A percentile compares a stretch with the other conserved stretches of the same genome.
These are phyloP conservation scores for Melastoma candidum DNA, from an alignment of 441 rosid species.

Conservation along the genomic window DNA sequence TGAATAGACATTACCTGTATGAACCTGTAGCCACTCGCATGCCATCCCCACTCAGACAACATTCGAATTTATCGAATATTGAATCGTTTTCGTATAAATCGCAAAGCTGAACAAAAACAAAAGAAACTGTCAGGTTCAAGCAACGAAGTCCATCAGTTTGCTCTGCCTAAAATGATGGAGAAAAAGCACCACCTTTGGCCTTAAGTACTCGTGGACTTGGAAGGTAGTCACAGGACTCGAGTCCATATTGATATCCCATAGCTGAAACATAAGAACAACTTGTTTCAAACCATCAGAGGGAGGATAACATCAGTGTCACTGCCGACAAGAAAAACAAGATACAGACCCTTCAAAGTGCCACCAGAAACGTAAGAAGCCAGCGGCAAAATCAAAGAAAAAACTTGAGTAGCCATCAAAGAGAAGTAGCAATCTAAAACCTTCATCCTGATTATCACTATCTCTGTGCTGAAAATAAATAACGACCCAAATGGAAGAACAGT, in stretches of 20 bases:
- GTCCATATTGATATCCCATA: constrained; percentile 59
- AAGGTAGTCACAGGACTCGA: constrained; percentile 47
- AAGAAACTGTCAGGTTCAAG: no score
- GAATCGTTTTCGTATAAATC: no score
- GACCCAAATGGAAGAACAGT: background rate
- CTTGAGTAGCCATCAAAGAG: no score
- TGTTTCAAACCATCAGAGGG: constrained; percentile 17
- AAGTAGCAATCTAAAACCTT: no score
- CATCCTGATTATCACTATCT: background rate
- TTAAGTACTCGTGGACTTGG: constrained; percentile 55
- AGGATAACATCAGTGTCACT: constrained; percentile 4
- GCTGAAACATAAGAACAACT: constrained; percentile 22
- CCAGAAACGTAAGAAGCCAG: no score
- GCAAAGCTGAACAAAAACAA: no score
- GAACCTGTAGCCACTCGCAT: constrained; percentile 46
- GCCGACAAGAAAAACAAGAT: background rate
- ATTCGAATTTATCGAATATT: no score
- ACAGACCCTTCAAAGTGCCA: background rate
- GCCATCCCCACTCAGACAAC: no score
- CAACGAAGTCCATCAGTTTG: no score
- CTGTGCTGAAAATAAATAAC: background rate
- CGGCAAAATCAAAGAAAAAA: no score
- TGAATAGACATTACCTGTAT: constrained; percentile 40
- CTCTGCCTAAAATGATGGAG: no score
- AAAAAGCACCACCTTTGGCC: constrained; percentile 35